Evolutionary conservation across 805 yeast genomes (phyloP).

Genomic region (Grigorovia transvaalensis): DNA sequence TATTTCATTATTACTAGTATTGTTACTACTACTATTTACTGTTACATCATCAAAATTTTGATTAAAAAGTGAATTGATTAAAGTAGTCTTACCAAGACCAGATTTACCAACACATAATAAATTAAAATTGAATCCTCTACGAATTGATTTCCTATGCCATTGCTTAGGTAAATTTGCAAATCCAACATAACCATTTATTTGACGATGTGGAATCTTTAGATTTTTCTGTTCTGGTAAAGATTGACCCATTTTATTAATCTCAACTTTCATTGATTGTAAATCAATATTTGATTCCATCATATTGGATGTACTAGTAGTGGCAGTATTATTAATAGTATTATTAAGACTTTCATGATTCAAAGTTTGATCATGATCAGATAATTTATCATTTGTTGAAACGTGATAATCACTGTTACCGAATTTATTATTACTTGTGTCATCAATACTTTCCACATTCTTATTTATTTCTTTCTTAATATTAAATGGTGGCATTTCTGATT

Average conservation of each 20-base stretch:
- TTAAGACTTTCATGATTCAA: no score
- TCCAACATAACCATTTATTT: slow-evolving; percentile 87
- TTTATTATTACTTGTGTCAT: not conserved
- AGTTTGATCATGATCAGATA: not conserved
- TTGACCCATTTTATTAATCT: slow-evolving; percentile 12
- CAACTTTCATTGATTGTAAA: not conserved
- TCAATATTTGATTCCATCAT: not conserved
- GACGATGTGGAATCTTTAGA: slow-evolving; percentile 61
- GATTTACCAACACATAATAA: slow-evolving; percentile 83
- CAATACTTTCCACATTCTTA: not conserved
- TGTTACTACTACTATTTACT: not conserved
- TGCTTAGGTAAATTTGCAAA: slow-evolving; percentile 96
- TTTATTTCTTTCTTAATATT: not conserved
- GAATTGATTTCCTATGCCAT: slow-evolving; percentile 91
- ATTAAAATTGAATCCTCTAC: slow-evolving; percentile 82
- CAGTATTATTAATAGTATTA: not conserved
- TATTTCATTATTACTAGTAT: not conserved
- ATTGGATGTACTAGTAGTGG: not conserved
- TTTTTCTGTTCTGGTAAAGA: slow-evolving; percentile 31
- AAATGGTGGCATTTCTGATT: not conserved
- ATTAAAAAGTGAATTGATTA: slow-evolving; percentile 83
- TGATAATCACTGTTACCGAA: not conserved
- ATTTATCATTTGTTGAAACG: not conserved
- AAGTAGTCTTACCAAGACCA: slow-evolving; percentile 88
- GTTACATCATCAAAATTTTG: slow-evolving; percentile 32